Percentiles rank a stretch among this genome's conserved stretches.
These are phyloP conservation scores for Alternaria sp. DNA, from an alignment of 2,329 filamentous ascomycete genomes.

Conservation along the genomic window DNA sequence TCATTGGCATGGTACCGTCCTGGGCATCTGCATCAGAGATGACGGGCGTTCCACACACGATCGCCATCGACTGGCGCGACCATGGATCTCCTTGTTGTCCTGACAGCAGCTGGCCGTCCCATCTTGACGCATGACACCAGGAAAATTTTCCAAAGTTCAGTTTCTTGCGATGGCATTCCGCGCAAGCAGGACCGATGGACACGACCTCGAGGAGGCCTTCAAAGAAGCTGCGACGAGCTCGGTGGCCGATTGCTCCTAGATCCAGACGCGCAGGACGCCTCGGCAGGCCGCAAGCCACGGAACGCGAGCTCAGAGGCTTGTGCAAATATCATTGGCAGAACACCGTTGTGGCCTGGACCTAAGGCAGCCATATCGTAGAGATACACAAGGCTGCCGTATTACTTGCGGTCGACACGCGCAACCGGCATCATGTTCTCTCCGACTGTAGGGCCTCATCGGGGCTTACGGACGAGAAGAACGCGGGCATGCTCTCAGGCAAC, in stretches of 20 bases:
- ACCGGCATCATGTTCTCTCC: neutral
- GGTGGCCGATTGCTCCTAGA: neutral
- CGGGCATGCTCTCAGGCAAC: neutral
- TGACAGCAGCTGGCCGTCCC: neutral
- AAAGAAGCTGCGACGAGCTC: neutral
- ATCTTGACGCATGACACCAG: neutral
- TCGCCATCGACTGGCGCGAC: neutral
- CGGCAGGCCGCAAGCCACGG: neutral
- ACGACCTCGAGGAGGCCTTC: neutral
- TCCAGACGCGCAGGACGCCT: neutral
- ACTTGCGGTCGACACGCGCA: slow-evolving; percentile 2
- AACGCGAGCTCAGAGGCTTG: neutral
- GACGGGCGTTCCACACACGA: neutral
- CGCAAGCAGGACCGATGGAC: neutral
- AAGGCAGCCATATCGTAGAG: neutral
- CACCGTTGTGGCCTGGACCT: neutral
- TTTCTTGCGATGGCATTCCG: neutral
- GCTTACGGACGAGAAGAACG: neutral
- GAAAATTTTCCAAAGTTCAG: neutral
- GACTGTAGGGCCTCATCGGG: neutral
- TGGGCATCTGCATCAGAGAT: neutral
- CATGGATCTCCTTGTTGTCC: neutral
- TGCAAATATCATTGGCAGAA: slow-evolving; percentile 4
- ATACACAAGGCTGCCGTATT: neutral
- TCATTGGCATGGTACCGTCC: neutral